phyloP scores from a whole-genome alignment of 1,284 basidiomycete genomes.

The Peniophora sp. region DNA sequence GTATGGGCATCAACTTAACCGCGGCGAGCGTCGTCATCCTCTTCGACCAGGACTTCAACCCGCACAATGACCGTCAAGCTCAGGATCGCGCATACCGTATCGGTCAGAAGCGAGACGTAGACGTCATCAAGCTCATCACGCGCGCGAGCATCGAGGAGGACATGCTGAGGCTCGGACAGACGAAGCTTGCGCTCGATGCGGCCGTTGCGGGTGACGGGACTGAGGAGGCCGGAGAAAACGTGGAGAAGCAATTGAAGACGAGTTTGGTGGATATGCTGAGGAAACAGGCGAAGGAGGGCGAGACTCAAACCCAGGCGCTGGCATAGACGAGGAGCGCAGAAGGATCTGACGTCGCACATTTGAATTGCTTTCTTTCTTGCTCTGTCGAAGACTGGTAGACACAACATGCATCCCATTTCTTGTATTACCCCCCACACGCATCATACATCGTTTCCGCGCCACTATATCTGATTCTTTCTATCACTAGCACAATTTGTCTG shows the following conservation, averaged over 20 bases:
- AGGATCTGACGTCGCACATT: neutral
- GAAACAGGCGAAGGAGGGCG: slow-evolving; percentile 42
- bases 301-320: slow-evolving; percentile 14
- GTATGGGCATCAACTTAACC: slow-evolving; percentile 87
- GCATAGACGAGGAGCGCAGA: slow-evolving; percentile 8
- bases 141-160: slow-evolving; percentile 94
- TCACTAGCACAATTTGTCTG: too few relatives aligned
- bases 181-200: slow-evolving; percentile 87
- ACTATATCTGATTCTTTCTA: too few relatives aligned
- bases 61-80: slow-evolving; percentile 89
- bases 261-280: slow-evolving; percentile 75
- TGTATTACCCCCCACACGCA: too few relatives aligned
- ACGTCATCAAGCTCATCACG: slow-evolving; percentile 91
- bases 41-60: slow-evolving; percentile 99
- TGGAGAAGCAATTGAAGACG: slow-evolving; percentile 75
- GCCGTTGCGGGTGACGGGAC: slow-evolving; percentile 77
- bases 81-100: slow-evolving; percentile 98
- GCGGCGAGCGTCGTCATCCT: slow-evolving; percentile 92
- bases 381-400: slow-evolving; percentile 4
- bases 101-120: slow-evolving; percentile 86
- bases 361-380: slow-evolving; percentile 8
- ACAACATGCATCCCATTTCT: neutral
- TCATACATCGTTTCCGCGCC: too few relatives aligned
- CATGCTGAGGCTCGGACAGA: slow-evolving; percentile 84
- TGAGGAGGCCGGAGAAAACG: slow-evolving; percentile 48